Evolutionary conservation across 2,329 filamentous ascomycete genomes (phyloP), one percentile per base, ranked within the genome.

Genomic region (Aspergillus transmontanensis): DNA sequence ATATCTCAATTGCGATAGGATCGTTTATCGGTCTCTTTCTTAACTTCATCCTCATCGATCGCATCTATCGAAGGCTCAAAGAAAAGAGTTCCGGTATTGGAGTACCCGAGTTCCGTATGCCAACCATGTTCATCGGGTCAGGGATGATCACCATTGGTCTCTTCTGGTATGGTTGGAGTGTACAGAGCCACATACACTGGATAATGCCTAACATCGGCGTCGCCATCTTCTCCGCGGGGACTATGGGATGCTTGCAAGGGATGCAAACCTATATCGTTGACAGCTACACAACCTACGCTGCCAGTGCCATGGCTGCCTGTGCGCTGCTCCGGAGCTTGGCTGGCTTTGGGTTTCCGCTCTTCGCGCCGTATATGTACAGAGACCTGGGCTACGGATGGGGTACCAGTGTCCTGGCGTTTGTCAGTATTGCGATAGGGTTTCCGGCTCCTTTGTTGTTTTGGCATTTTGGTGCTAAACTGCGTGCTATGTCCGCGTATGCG

Each of bases 71-170:
- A 12, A 71, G 65, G 2, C 73, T 85, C 4, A 84, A 82, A 67
- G 69, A 68, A 9, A 69, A 32, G 3, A 65, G 62, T n/a, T 83
- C 84, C 70, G 77, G 78, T 58, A 73, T 68, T 9, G 76, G 75
- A 11, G 65, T 60, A 6, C 88, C 89, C 0, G 89, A 91, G 67
- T 87, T 84, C 66, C 85, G 89, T n/a, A 78, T 89, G 0, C 87
- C 87, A 0, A 75, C 88, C 4, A 83, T 87, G 73, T 68, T 87
- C 9, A 76, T 83, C 0, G 85, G 83, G 0, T 82, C 82, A 0
- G 46, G 87, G 0, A 62, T 88, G 1, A 77, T 84, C 0, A 84
- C 85, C 0, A 64, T 80, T 0, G 83, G 85, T 0, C 72, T 88
- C 1, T 85, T 87, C 66, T 81, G 83, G 71, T 88, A 88, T 65